Conservation (phyloP, 2,329 filamentous ascomycete species). For the Ophiostoma perfectum region DNA sequence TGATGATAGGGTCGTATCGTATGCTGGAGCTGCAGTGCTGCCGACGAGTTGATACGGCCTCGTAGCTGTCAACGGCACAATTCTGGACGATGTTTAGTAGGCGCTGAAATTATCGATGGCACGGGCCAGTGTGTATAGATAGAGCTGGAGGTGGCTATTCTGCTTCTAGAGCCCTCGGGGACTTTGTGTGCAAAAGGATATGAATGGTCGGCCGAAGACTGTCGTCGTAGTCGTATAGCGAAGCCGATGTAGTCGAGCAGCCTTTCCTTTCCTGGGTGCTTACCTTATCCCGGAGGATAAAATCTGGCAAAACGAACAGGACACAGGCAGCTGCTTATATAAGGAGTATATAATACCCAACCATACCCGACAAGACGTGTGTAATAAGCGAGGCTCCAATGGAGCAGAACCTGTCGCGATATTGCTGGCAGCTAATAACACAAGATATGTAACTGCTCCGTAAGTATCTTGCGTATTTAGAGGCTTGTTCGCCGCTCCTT, state of each 20-base stretch:
- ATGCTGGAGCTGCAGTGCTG: too few relatives aligned
- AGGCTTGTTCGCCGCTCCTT: background rate
- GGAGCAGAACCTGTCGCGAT: too few relatives aligned
- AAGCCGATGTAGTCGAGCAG: background rate
- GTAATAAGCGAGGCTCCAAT: too few relatives aligned
- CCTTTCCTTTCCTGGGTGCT: background rate
- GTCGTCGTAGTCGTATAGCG: background rate
- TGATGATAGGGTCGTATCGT: too few relatives aligned
- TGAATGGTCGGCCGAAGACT: background rate
- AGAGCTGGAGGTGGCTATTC: background rate
- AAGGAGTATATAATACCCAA: too few relatives aligned
- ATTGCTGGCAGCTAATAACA: too few relatives aligned
- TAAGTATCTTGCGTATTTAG: too few relatives aligned
- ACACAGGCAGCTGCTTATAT: too few relatives aligned
- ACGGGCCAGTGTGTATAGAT: background rate
- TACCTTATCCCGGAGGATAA: slow-evolving; percentile 6
- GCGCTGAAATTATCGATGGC: background rate
- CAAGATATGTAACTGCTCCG: too few relatives aligned
- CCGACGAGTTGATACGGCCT: background rate
- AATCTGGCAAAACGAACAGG: background rate
- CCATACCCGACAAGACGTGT: too few relatives aligned
- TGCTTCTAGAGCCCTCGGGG: background rate
- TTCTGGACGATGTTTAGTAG: too few relatives aligned
- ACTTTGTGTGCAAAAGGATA: background rate
- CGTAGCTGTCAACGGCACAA: too few relatives aligned